These are phyloP conservation scores for Geotrichum aggregatum DNA, from an alignment of 1,139 yeast genomes.

Conservation along the genomic window DNA sequence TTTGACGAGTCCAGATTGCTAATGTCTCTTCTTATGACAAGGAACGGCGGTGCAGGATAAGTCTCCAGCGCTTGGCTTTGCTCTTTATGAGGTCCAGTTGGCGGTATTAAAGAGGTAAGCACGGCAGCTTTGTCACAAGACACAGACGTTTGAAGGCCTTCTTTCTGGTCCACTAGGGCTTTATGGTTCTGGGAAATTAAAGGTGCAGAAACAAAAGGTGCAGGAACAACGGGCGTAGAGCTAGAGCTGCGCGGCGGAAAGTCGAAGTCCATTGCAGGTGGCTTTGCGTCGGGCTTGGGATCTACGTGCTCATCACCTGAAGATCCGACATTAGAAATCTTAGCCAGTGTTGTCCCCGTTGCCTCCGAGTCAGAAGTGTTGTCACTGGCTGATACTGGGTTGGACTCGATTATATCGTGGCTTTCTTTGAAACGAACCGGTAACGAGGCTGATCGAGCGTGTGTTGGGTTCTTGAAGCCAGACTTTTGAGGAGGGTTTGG, in stretches of 20 bases:
- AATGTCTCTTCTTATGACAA: neutral
- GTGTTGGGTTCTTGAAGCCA: constrained; percentile 20
- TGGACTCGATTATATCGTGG: constrained; percentile 3
- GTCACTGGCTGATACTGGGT: neutral
- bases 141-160: too few relatives aligned
- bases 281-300: neutral
- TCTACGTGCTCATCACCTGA: neutral
- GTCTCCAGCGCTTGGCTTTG: constrained; percentile 1
- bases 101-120: too few relatives aligned
- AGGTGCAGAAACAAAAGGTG: too few relatives aligned
- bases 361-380: constrained; percentile 4
- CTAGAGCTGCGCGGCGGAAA: neutral
- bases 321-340: neutral
- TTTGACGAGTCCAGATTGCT: constrained; percentile 9
- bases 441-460: constrained; percentile 7
- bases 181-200: too few relatives aligned
- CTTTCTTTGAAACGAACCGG: constrained; percentile 17
- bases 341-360: neutral
- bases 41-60: constrained; percentile 11
- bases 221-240: neutral
- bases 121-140: too few relatives aligned
- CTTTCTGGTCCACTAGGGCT: too few relatives aligned
- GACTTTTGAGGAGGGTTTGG: constrained; percentile 24
- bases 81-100: too few relatives aligned
- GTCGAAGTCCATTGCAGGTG: neutral